Percentiles rank a stretch among this genome's conserved stretches.
These are phyloP conservation scores for Rhodocollybia butyracea DNA, from an alignment of 768 basidiomycete genomes.

Conservation along the genomic window DNA sequence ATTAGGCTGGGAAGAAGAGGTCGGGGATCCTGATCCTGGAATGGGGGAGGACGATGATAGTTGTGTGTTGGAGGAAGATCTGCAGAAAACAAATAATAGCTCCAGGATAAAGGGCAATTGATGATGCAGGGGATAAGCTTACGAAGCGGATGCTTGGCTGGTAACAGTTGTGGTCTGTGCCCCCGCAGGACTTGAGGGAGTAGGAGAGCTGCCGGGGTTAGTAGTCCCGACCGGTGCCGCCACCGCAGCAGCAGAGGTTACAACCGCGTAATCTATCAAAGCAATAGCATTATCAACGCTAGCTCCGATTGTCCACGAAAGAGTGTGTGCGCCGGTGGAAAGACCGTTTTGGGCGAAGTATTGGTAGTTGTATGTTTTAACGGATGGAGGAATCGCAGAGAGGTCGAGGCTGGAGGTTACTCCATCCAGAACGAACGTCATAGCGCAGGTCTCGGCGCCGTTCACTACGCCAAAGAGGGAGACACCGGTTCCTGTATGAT, in stretches of 20 bases:
- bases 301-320: neutral
- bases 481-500: neutral
- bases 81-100: neutral
- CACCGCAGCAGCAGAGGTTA: neutral
- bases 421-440: neutral
- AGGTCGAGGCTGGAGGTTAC: neutral
- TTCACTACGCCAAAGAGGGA: neutral
- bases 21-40: neutral
- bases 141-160: neutral
- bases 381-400: neutral
- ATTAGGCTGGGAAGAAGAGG: too few relatives aligned
- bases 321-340: neutral
- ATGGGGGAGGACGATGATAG: neutral
- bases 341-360: neutral
- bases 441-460: neutral
- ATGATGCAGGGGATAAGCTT: neutral
- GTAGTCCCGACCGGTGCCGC: neutral
- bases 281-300: neutral
- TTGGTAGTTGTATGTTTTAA: neutral
- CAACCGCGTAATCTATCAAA: neutral
- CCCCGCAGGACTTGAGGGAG: too few relatives aligned
- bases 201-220: neutral
- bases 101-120: too few relatives aligned
- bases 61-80: too few relatives aligned
- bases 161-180: too few relatives aligned